Percentiles rank a stretch among this genome's conserved stretches.
These are phyloP conservation scores for Neonectria magnoliae DNA, from an alignment of 2,329 filamentous ascomycete genomes.

Conservation along the genomic window DNA sequence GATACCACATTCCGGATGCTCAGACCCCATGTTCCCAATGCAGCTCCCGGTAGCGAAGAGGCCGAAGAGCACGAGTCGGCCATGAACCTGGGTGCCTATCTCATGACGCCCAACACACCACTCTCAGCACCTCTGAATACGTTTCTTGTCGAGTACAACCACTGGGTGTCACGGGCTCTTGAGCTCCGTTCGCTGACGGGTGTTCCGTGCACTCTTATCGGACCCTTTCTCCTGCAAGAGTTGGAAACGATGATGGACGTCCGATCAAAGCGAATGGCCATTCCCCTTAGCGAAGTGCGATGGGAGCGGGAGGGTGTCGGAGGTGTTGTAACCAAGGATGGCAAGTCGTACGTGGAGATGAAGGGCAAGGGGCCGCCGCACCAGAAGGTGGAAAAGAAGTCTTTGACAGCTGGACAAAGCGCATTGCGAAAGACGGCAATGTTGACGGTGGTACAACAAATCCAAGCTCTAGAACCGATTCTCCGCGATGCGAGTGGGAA, in stretches of 20 bases:
- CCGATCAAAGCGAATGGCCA: constrained; percentile 80
- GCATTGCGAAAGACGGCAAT: constrained; percentile 84
- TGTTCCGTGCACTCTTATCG: constrained; percentile 81
- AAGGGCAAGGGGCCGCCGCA: constrained; percentile 57
- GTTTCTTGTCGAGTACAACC: constrained; percentile 84
- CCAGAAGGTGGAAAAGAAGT: constrained; percentile 55
- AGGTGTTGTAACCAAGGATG: constrained; percentile 69
- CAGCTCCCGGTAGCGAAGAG: constrained; percentile 46
- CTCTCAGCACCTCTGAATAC: constrained; percentile 83
- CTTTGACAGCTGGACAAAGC: constrained; percentile 73
- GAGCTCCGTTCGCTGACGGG: constrained; percentile 75
- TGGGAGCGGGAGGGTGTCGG: constrained; percentile 85
- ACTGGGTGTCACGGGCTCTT: constrained; percentile 81
- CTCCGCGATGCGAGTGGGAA: constrained; percentile 85
- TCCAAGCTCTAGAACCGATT: constrained; percentile 85
- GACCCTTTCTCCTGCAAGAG: constrained; percentile 83
- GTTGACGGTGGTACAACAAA: constrained; percentile 81
- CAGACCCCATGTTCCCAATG: constrained; percentile 76
- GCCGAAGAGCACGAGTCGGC: constrained; percentile 71
- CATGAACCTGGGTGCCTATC: constrained; percentile 79
- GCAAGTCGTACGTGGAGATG: constrained; percentile 68
- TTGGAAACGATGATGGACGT: constrained; percentile 75
- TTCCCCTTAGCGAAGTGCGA: constrained; percentile 83
- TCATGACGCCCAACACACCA: constrained; percentile 83
- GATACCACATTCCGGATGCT: constrained; percentile 87